Base-by-base conservation (phyloP, 139 green algal genomes). In the Mesotaenium endlicherianum region DNA sequence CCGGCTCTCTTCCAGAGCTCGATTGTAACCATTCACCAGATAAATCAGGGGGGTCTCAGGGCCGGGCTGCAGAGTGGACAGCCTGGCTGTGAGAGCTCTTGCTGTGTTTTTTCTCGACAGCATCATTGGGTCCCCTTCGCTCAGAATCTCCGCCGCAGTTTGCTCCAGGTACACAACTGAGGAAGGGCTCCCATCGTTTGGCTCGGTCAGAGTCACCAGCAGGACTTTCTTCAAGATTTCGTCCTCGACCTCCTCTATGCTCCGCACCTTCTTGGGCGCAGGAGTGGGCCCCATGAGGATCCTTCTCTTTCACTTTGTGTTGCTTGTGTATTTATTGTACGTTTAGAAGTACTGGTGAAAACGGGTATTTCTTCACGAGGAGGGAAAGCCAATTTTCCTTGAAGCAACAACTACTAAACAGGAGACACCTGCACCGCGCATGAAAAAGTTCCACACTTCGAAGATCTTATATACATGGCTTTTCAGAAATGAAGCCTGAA, bases 1-100 rank as follows among this genome's bases (percentile, higher is more conserved):
- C 26, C 86, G 68, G 3, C 38, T 38, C 85, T 90, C 86, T 14
- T 90, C 86, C 55, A 42, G 11, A 2, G 72, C 84, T 17, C 85
- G 59, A 38, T 77, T 26, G 44, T 86, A 88, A 17, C 30, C 43
- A 6, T 44, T 59, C 26, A 88, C 53, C 3, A 84, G 34, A 34
- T 88, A 88, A 34, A 75, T 20, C 31, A 88, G 41, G 17, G 82
- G 82, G 17, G 45, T 55, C 67, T 87, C 81, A 36, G n/a, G 38
- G 26, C n/a, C 72, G 16, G 34, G 40, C 39, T 55, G 30, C 64
- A 47, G 55, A 14, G 57, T 78, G 26, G 75, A 79, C 40, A 87
- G 72, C 17, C 81, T 20, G 57, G 86, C 81, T 74, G 85, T 87
- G 17, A 87, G 55, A 20, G 34, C 72, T 6, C 81, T n/a, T 2